Evolutionary conservation across 306 rosid species (phyloP).

Genomic region (Cicer pinnatifidum): DNA sequence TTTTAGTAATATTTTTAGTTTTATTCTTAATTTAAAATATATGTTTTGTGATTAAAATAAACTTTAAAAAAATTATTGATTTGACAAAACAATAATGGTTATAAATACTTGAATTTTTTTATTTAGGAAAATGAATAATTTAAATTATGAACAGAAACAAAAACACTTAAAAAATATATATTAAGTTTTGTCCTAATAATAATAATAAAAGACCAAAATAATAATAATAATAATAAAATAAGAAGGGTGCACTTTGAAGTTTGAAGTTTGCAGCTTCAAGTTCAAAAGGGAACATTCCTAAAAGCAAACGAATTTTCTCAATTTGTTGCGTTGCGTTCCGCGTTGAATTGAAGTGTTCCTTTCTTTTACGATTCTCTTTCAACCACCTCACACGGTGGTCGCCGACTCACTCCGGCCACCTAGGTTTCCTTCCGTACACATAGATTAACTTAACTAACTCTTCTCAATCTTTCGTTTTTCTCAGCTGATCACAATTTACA

Average conservation of each 20-base stretch:
- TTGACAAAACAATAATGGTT: too few species aligned
- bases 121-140: too few species aligned
- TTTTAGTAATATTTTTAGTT: too few species aligned
- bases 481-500: constrained; percentile 29
- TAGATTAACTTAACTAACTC: neutral
- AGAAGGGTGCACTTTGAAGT: neutral
- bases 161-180: too few species aligned
- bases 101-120: too few species aligned
- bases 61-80: too few species aligned
- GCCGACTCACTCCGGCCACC: constrained; percentile 35
- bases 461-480: constrained; percentile 22
- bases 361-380: neutral
- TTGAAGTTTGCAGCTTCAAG: constrained; percentile 1
- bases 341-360: constrained; percentile 18
- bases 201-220: too few species aligned
- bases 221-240: neutral
- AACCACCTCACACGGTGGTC: constrained; percentile 42
- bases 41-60: too few species aligned
- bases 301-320: neutral
- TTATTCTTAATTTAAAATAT: too few species aligned
- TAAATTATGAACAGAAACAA: too few species aligned
- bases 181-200: too few species aligned
- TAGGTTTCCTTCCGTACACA: neutral
- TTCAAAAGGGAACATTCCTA: constrained; percentile 17
- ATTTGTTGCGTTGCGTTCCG: constrained; percentile 29